These are phyloP conservation scores for Coix lacrymajobi DNA, from an alignment of 176 grass and related monocot species.

Conservation along the genomic window DNA sequence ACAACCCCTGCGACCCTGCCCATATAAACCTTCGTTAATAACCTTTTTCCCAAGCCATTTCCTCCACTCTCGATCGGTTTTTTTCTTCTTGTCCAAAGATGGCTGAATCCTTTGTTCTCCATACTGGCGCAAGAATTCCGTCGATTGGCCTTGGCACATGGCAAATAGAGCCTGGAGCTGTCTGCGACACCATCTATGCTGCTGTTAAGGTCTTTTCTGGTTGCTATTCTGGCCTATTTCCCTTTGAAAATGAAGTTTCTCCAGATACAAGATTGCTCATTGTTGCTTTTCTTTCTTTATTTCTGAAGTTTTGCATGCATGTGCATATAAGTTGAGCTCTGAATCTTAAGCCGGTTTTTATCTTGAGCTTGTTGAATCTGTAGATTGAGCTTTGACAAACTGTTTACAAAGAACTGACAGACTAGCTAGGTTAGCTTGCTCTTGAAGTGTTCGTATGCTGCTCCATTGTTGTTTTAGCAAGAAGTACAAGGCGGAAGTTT, in stretches of 20 bases:
- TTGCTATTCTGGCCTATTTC: background rate
- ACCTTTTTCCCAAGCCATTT: background rate
- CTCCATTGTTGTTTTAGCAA: background rate
- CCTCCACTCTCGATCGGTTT: background rate
- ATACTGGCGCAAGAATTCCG: constrained; percentile 51
- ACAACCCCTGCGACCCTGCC: background rate
- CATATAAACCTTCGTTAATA: background rate
- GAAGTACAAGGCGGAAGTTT: background rate
- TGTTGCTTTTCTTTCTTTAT: background rate
- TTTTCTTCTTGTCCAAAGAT: background rate
- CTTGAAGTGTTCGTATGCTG: background rate
- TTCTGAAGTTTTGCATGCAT: background rate
- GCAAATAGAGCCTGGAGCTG: constrained; percentile 23
- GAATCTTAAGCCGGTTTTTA: background rate
- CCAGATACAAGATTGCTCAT: background rate
- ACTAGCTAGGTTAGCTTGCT: background rate
- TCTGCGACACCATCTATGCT: constrained; percentile 27
- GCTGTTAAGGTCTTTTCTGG: constrained; percentile 50
- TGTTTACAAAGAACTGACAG: background rate
- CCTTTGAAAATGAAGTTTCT: background rate
- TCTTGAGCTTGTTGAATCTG: background rate
- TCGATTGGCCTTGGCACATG: constrained; percentile 48
- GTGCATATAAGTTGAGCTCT: background rate
- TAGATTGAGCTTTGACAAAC: background rate
- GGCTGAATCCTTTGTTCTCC: constrained; percentile 40